phyloP scores from a whole-genome alignment of 768 basidiomycete genomes.

The Suillus americanus region DNA sequence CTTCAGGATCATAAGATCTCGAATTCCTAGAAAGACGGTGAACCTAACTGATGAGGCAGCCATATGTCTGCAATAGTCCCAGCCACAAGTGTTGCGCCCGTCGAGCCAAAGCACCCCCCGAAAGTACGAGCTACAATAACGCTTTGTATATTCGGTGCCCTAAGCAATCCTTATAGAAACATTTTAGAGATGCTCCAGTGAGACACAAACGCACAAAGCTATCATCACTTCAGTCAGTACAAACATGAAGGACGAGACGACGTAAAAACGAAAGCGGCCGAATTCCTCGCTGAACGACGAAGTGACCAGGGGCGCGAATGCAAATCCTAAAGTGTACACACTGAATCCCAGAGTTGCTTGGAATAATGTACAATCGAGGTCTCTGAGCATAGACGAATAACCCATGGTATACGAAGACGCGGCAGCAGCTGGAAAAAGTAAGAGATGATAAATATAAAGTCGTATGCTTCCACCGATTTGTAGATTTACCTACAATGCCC shows the following conservation, averaged over 20 bases:
- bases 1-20: constrained; percentile 32
- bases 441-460: constrained; percentile 1
- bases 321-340: constrained; percentile 62
- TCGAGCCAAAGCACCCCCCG: constrained; percentile 66
- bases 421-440: constrained; percentile 40
- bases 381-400: constrained; percentile 50
- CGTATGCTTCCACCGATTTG: neutral
- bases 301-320: constrained; percentile 59
- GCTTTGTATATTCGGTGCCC: constrained; percentile 50
- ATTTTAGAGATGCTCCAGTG: neutral
- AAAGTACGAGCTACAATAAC: constrained; percentile 69
- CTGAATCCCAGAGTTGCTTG: constrained; percentile 49
- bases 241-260: constrained; percentile 50
- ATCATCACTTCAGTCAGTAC: constrained; percentile 47
- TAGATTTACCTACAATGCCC: constrained; percentile 27
- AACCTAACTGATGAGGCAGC: constrained; percentile 54
- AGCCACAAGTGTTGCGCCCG: constrained; percentile 70
- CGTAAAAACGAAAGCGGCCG: constrained; percentile 60
- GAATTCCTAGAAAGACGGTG: neutral
- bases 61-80: constrained; percentile 77
- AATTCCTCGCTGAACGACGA: constrained; percentile 76
- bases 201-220: constrained; percentile 25
- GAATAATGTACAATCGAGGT: constrained; percentile 43
- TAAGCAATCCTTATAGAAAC: constrained; percentile 11
- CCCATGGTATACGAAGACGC: constrained; percentile 57